Evolutionary conservation across 139 green algal species (phyloP), one percentile per base, ranked within the genome.

Genomic region (Diplosphaera chodatii): DNA sequence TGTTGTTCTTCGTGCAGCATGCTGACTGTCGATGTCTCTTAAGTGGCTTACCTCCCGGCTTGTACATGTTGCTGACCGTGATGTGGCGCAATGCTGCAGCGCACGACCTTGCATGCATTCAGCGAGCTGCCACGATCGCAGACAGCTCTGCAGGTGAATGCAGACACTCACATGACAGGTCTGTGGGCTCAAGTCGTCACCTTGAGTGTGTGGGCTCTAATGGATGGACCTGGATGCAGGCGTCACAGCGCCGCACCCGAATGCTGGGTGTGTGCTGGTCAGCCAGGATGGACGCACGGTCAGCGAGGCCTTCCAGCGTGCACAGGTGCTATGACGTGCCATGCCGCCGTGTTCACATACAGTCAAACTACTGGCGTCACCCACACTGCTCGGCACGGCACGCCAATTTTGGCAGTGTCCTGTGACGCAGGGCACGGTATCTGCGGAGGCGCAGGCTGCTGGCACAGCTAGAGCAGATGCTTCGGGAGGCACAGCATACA

Each of bases 241-340:
- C 3, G 20, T 79, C 15, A 93, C 87, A 5, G 76, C 85, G 62
- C 91, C 91, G 3, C 91, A 97, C 77, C 91, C 91, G 21, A 93
- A 96, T 55, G 73, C 81, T 63, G 91, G 68, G 3, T 97, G 91
- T 65, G 68, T 94, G 0, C 78, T 97, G 0, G 82, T 92, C 5
- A 64, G 6, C 3, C 34, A 78, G 0, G 48, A 77, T 32, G 87
- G 87, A 0, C 32, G 70, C 20, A 37, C 78, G 0, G 29, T 96
- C 23, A 73, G 70, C 22, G 71, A 83, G 33, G 78, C 80, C 0
- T 86, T 71, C 62, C 90, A 90, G n/a, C 71, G 74, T 22, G 91
- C 91, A 3, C 88, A 94, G 79, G 88, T 89, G 73, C 4, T 25
- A n/a, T n/a, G n/a, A n/a, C n/a, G n/a, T n/a, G n/a, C n/a, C n/a